phyloP scores from a whole-genome alignment of 768 basidiomycete genomes.

The Mrakia gelida region DNA sequence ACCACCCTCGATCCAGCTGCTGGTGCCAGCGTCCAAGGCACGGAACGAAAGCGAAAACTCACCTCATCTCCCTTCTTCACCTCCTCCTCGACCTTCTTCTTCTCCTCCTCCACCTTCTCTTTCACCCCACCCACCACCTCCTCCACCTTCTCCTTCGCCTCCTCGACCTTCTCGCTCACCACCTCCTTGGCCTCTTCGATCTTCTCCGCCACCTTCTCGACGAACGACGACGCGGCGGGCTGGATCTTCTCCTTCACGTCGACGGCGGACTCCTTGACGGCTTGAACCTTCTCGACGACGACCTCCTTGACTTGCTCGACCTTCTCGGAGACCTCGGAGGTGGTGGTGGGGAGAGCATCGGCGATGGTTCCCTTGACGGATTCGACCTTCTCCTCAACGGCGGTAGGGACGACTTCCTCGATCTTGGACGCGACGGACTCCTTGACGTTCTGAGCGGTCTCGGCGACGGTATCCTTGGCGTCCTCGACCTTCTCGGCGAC shows the following conservation, averaged over 20 bases:
- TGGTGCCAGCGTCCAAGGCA: too few relatives aligned
- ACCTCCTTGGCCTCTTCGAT: neutral
- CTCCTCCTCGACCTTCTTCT: neutral
- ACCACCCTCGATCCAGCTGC: too few relatives aligned
- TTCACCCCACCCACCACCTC: neutral
- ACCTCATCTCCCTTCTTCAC: neutral
- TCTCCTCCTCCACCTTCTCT: neutral
- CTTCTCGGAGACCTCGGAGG: neutral
- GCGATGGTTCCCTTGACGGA: neutral
- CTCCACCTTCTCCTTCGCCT: neutral
- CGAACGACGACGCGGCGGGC: conserved; percentile 1
- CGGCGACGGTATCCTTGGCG: neutral
- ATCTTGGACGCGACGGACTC: neutral
- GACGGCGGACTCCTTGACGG: neutral
- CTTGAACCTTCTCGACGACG: neutral
- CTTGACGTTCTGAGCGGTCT: conserved; percentile 4
- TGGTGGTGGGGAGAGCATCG: neutral
- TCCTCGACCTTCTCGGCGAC: neutral
- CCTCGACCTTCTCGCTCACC: neutral
- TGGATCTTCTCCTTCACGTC: neutral
- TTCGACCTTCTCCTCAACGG: neutral
- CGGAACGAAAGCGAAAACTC: neutral
- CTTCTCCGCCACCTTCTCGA: neutral
- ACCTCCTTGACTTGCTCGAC: too few relatives aligned
- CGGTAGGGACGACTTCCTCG: neutral